phyloP scores from a whole-genome alignment of 2,329 filamentous ascomycete genomes.

The Fusarium proliferatum region DNA sequence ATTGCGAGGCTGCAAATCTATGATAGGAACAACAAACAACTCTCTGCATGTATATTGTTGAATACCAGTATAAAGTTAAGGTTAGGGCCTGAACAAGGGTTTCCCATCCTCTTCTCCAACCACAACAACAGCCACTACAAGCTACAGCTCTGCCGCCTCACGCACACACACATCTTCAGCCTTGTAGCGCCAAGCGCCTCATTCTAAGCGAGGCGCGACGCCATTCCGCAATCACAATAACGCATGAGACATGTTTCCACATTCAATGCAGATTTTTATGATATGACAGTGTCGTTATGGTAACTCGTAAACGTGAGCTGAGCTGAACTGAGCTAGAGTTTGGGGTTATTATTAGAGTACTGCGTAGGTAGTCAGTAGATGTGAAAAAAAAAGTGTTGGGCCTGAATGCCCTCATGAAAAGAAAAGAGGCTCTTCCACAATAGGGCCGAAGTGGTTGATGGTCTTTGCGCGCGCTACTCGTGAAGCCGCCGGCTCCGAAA shows the following conservation, averaged over 20 bases:
- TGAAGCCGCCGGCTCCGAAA: neutral
- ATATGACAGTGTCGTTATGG: neutral
- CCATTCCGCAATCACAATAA: neutral
- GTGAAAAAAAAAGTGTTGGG: neutral
- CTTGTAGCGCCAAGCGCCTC: constrained; percentile 2
- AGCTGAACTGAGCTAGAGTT: neutral
- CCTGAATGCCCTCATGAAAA: neutral
- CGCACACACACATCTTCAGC: neutral
- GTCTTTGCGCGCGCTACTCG: constrained; percentile 19
- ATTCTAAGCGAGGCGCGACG: neutral
- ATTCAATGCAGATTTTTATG: neutral
- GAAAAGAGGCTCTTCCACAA: constrained; percentile 13
- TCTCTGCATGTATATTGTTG: neutral
- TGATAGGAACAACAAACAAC: neutral
- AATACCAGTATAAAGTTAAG: constrained; percentile 18
- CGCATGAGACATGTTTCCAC: neutral
- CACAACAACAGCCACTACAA: neutral
- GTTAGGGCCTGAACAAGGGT: constrained; percentile 21
- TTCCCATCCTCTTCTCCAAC: constrained; percentile 4
- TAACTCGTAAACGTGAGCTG: neutral
- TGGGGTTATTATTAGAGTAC: neutral
- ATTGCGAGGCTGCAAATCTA: neutral
- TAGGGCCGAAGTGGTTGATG: constrained; percentile 29
- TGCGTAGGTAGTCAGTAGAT: neutral
- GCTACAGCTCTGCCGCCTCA: neutral